Evolutionary conservation across 768 basidiomycete genomes (phyloP).

Genomic region (Leccinum ochraceum): DNA sequence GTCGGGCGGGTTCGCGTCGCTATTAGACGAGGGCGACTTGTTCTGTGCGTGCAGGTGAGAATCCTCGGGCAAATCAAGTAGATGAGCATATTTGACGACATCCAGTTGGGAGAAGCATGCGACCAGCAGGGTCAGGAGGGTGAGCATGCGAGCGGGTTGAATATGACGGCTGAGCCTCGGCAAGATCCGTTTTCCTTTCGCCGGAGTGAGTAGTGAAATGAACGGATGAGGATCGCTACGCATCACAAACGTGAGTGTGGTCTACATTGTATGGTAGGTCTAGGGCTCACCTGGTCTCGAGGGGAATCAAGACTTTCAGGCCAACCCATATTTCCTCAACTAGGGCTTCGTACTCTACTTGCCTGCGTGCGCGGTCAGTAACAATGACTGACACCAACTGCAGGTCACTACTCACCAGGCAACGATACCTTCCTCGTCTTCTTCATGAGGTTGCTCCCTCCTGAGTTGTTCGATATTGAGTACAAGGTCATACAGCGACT

Average conservation of each 20-base stretch:
- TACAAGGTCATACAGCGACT: constrained; percentile 82
- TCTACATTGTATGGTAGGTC: background rate
- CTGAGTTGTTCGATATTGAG: constrained; percentile 84
- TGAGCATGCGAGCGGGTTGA: constrained; percentile 74
- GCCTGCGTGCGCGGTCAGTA: constrained; percentile 42
- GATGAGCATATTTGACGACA: constrained; percentile 75
- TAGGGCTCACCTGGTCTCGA: constrained; percentile 79
- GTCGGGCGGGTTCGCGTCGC: constrained; percentile 35
- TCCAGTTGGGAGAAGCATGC: constrained; percentile 95
- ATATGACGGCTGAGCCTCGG: constrained; percentile 88
- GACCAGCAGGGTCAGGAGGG: constrained; percentile 86
- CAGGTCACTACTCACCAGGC: constrained; percentile 44
- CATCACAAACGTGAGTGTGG: constrained; percentile 1
- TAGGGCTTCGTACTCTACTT: constrained; percentile 53
- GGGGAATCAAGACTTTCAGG: constrained; percentile 83
- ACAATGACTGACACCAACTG: background rate
- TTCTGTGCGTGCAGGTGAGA: constrained; percentile 34
- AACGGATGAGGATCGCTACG: constrained; percentile 92
- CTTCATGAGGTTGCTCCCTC: constrained; percentile 67
- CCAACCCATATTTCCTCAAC: constrained; percentile 79
- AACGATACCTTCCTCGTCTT: constrained; percentile 44
- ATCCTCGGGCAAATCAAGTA: constrained; percentile 69
- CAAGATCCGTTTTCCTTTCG: constrained; percentile 92
- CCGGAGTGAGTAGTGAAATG: constrained; percentile 82
- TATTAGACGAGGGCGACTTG: constrained; percentile 20